Evolutionary conservation across 768 basidiomycete species (phyloP).

Genomic region (Lentinus tigrinus): DNA sequence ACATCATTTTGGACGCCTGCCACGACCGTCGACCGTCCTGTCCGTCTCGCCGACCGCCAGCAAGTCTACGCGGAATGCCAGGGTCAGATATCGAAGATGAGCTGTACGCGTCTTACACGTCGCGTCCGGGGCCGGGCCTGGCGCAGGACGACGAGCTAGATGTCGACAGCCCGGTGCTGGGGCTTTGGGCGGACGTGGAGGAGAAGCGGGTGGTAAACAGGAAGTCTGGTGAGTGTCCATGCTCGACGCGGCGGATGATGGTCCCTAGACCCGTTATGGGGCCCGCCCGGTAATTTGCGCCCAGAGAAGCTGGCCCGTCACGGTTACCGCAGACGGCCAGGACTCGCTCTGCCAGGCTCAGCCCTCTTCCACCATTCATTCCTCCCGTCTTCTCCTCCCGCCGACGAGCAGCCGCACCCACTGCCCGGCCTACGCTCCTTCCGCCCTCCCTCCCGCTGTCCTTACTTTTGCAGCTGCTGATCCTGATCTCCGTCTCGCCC

Average conservation of each 20-base stretch:
- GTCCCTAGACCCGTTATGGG: background rate
- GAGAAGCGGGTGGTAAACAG: background rate
- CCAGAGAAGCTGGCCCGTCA: slow-evolving; percentile 7
- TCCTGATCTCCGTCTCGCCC: slow-evolving; percentile 10
- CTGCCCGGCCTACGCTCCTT: slow-evolving; percentile 3
- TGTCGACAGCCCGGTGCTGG: slow-evolving; percentile 18
- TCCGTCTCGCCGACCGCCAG: background rate
- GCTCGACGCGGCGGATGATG: slow-evolving; percentile 1
- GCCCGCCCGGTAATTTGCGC: slow-evolving; percentile 2
- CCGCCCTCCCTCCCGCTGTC: slow-evolving; percentile 18
- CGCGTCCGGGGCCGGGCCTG: slow-evolving; percentile 1
- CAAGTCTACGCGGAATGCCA: slow-evolving; percentile 9
- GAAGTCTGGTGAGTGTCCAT: slow-evolving; percentile 14
- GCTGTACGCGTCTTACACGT: slow-evolving; percentile 11
- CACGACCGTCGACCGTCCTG: background rate
- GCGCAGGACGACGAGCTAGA: slow-evolving; percentile 2
- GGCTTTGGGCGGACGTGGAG: slow-evolving; percentile 13
- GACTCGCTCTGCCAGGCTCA: background rate
- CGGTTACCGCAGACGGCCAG: slow-evolving; percentile 5
- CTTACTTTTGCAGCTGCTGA: slow-evolving; percentile 24
- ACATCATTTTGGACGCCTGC: slow-evolving; percentile 5
- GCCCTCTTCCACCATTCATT: slow-evolving; percentile 14
- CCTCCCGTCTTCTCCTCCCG: slow-evolving; percentile 17
- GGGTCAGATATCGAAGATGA: slow-evolving; percentile 13
- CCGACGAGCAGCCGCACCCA: too few species aligned